A percentile compares a stretch with the other conserved stretches of the same genome.
Evolutionary conservation across 1,284 basidiomycete genomes (phyloP).

Genomic region (Ustilago trichophora): DNA sequence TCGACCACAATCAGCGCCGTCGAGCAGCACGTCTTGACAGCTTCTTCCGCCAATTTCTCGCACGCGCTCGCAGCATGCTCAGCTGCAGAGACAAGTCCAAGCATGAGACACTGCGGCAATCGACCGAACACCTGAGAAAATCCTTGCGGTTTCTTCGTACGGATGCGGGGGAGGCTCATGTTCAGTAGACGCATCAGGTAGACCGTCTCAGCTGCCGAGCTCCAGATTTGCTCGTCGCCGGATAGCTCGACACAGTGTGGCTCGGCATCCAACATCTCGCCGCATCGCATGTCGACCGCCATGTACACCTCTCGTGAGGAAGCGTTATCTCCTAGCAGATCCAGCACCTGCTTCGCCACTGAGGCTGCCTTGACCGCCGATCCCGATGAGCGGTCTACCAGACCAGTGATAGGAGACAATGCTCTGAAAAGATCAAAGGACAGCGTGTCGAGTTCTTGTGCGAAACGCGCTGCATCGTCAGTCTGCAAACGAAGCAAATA

Average conservation of each 20-base stretch:
- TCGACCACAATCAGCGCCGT: constrained; percentile 32
- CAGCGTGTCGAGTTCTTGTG: constrained; percentile 40
- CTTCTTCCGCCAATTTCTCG: constrained; percentile 16
- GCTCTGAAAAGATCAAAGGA: constrained; percentile 53
- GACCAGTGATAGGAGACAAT: constrained; percentile 42
- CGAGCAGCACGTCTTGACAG: constrained; percentile 33
- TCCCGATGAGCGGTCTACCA: constrained; percentile 18
- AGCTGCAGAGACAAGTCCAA: constrained; percentile 15
- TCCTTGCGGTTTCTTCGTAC: constrained; percentile 51
- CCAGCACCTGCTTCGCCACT: constrained; percentile 26
- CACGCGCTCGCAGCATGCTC: neutral
- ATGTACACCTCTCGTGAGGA: constrained; percentile 58
- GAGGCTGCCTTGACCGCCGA: constrained; percentile 6
- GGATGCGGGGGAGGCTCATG: constrained; percentile 49
- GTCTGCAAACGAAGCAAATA: constrained; percentile 20
- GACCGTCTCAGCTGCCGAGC: constrained; percentile 23
- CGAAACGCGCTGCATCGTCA: constrained; percentile 13
- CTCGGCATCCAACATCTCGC: constrained; percentile 27
- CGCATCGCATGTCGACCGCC: constrained; percentile 52
- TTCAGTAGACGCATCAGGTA: constrained; percentile 35
- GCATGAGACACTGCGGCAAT: constrained; percentile 39
- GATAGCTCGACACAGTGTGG: neutral
- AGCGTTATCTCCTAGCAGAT: constrained; percentile 33
- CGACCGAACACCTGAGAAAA: constrained; percentile 49
- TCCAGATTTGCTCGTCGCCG: constrained; percentile 8